Evolutionary conservation across 2,329 filamentous ascomycete genomes (phyloP).

Genomic region (Phoma sp.): DNA sequence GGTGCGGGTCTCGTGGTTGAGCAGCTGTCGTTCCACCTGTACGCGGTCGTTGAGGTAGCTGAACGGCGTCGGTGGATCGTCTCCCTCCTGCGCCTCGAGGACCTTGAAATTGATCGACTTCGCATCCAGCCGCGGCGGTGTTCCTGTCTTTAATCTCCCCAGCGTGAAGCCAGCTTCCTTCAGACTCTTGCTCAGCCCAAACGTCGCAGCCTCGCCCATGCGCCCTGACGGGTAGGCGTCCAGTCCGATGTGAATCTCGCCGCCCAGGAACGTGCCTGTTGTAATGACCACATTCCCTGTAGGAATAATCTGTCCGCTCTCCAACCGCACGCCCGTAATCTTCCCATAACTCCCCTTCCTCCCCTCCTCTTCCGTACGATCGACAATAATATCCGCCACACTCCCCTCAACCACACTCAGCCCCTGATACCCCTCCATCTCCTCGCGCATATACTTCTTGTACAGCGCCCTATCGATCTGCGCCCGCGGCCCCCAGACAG

Average conservation of each 20-base stretch:
- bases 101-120: constrained; percentile 79
- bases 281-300: constrained; percentile 89
- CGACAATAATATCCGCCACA: constrained; percentile 88
- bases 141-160: constrained; percentile 93
- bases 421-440: constrained; percentile 79
- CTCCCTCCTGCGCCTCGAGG: constrained; percentile 77
- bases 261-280: constrained; percentile 92
- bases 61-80: constrained; percentile 86
- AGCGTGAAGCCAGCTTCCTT: constrained; percentile 86
- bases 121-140: constrained; percentile 83
- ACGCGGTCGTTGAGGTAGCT: constrained; percentile 86
- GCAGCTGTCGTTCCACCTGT: constrained; percentile 78
- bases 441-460: constrained; percentile 87
- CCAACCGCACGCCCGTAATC: constrained; percentile 84
- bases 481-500: constrained; percentile 94
- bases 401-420: constrained; percentile 83
- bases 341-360: constrained; percentile 64
- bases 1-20: constrained; percentile 88
- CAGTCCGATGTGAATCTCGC: constrained; percentile 94
- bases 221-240: constrained; percentile 84
- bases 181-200: constrained; percentile 89
- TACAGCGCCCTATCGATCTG: constrained; percentile 94
- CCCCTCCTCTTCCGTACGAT: constrained; percentile 59
- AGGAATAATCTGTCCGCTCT: constrained; percentile 83
- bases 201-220: constrained; percentile 92